These are phyloP conservation scores for Rhizopogon salebrosus DNA, from an alignment of 768 basidiomycete genomes.

Conservation along the genomic window DNA sequence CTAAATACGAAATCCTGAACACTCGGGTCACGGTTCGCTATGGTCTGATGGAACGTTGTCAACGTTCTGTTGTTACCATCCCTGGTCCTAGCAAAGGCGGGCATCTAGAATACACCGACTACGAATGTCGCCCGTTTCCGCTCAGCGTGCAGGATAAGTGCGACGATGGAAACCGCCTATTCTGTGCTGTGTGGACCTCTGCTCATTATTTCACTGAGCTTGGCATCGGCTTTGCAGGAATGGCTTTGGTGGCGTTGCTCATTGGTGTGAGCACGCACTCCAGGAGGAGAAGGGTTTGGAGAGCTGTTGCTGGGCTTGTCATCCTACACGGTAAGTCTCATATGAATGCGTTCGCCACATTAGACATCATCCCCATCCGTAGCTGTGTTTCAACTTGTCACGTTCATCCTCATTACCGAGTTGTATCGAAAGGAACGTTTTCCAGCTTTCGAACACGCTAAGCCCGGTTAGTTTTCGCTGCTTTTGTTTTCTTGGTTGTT, in stretches of 20 bases:
- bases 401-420: constrained; percentile 63
- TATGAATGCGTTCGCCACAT: background rate
- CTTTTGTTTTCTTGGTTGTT: background rate
- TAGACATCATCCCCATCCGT: background rate
- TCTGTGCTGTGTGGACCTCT: constrained; percentile 68
- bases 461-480: constrained; percentile 42
- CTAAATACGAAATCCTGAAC: constrained; percentile 38
- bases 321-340: constrained; percentile 49
- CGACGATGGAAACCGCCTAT: constrained; percentile 46
- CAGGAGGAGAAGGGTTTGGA: constrained; percentile 72
- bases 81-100: constrained; percentile 41
- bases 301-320: constrained; percentile 61
- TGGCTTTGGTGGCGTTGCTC: constrained; percentile 52
- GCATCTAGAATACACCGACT: constrained; percentile 46
- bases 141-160: constrained; percentile 40
- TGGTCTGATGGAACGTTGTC: constrained; percentile 56
- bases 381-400: constrained; percentile 57
- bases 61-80: constrained; percentile 42
- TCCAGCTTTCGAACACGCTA: constrained; percentile 51
- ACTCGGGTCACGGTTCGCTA: constrained; percentile 48
- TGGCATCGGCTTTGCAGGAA: constrained; percentile 55
- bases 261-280: constrained; percentile 72
- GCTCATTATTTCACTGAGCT: constrained; percentile 65
- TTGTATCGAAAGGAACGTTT: constrained; percentile 42
- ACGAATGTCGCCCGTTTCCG: constrained; percentile 65